A percentile compares a stretch with the other conserved stretches of the same genome.
phyloP scores from a whole-genome alignment of 2,329 filamentous ascomycete genomes.

The Claviceps sp. region DNA sequence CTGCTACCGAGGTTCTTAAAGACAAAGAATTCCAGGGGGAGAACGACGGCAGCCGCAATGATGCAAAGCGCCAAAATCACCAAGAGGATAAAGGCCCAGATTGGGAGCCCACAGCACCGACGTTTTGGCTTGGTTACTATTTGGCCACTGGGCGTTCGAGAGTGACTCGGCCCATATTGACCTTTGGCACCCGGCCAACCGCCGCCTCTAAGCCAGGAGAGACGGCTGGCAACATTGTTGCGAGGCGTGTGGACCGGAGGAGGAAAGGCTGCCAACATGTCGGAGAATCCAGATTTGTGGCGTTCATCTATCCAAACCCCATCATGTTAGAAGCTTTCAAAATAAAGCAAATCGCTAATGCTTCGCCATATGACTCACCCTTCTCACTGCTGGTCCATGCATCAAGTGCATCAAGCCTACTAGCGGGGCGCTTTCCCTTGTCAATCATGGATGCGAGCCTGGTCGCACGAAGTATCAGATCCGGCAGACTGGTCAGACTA shows the following conservation, averaged over 20 bases:
- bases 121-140: constrained; percentile 24
- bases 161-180: constrained; percentile 7
- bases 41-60: constrained; percentile 66
- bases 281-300: constrained; percentile 41
- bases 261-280: constrained; percentile 53
- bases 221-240: constrained; percentile 28
- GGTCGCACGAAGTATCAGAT: constrained; percentile 81
- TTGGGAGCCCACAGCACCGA: constrained; percentile 70
- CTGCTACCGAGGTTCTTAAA: constrained; percentile 32
- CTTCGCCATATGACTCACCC: constrained; percentile 13
- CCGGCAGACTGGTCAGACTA: constrained; percentile 81
- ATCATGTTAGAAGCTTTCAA: constrained; percentile 3
- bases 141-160: constrained; percentile 6
- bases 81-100: constrained; percentile 61
- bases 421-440: constrained; percentile 54
- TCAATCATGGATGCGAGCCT: constrained; percentile 79
- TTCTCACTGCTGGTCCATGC: constrained; percentile 35
- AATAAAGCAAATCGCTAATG: not conserved
- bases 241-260: constrained; percentile 40
- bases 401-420: constrained; percentile 39
- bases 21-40: constrained; percentile 58
- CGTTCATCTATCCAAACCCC: constrained; percentile 23
- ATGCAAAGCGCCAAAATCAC: constrained; percentile 54
- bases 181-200: constrained; percentile 36
- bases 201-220: constrained; percentile 30